A percentile compares a stretch with the other conserved stretches of the same genome.
These are phyloP conservation scores for Aspergillus sparsus DNA, from an alignment of 495 filamentous ascomycete genomes.

Conservation along the genomic window DNA sequence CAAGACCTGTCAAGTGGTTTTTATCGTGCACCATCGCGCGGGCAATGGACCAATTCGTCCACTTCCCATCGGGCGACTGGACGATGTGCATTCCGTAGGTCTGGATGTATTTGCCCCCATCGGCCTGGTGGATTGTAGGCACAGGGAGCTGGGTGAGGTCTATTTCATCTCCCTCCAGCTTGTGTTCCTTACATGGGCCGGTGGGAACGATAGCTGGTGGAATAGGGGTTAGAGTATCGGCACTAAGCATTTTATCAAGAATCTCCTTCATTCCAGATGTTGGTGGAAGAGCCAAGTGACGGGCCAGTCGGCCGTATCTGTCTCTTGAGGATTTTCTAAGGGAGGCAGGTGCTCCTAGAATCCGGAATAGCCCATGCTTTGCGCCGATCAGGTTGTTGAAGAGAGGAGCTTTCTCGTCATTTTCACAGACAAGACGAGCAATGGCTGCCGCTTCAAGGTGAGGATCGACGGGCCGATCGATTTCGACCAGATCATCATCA, in stretches of 20 bases:
- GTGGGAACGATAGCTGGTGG: conserved; percentile 27
- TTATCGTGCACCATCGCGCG: conserved; percentile 42
- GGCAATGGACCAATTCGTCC: conserved; percentile 46
- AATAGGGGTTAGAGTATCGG: conserved; percentile 27
- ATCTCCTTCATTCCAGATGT: conserved; percentile 31
- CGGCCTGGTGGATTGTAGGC: conserved; percentile 36
- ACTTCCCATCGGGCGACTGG: conserved; percentile 34
- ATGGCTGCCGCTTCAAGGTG: conserved; percentile 41
- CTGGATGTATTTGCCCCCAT: conserved; percentile 43
- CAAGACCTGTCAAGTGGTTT: conserved; percentile 29
- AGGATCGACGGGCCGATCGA: conserved; percentile 34
- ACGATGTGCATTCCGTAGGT: conserved; percentile 45
- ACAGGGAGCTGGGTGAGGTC: conserved; percentile 36
- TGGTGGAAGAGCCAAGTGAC: conserved; percentile 33
- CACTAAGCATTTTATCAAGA: conserved; percentile 31
- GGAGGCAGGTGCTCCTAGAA: conserved; percentile 38
- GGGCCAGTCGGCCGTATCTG: conserved; percentile 35
- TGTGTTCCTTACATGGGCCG: conserved; percentile 38
- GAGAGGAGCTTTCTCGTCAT: conserved; percentile 38
- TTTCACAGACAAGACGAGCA: conserved; percentile 38
- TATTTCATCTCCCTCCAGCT: conserved; percentile 33
- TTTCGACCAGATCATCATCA: conserved; percentile 38
- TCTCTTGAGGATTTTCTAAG: conserved; percentile 25
- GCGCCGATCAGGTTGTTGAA: conserved; percentile 41
- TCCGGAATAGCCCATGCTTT: conserved; percentile 38